Evolutionary conservation across 805 yeast species (phyloP), one percentile per base, ranked within the genome.

Genomic region (Yarrowia sp.): DNA sequence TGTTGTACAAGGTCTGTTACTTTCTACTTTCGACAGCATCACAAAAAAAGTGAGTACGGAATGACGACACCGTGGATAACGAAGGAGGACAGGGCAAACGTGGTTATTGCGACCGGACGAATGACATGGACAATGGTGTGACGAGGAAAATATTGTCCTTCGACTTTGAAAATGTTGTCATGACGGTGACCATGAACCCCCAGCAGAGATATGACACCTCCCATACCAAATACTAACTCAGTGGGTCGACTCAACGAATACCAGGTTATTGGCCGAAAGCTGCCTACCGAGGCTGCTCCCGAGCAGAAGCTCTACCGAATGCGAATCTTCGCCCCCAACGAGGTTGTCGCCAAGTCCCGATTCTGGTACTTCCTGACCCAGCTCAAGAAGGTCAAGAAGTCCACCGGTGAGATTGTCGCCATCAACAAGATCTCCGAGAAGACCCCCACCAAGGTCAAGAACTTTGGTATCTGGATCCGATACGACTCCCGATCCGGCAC

Each of bases 401-500:
- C 99, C 79, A 92, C 97, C 80, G 99, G 99, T 90, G 99, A 95
- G 87, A 86, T 95, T 80, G 97, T 95, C 79, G 85, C 97, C 73
- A 87, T 95, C 79, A 92, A 92, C 88, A 84, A 84, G 80, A 91
- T 95, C 82, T 80, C 89, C 81, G 99, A 95, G 87, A 85, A 92
- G 81, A 91, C 87, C 87, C 98, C 99, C 85, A 91, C 97, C 85
- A 93, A 91, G 88, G 98, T 95, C 81, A 95, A 95, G 93, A 95
- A 93, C 91, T 95, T 93, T 82, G 99, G 98, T 87, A 83, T 95
- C 86, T 95, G 99, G 99, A 90, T 95, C 83, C 93, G 99, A 88
- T 95, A 95, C 91, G 99, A 95, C 83, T 95, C 99, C 75, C 96
- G 99, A 90, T 95, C 99, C 76, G 99, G 99, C 87, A 93, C 97